Evolutionary conservation across 768 basidiomycete species (phyloP).

Genomic region (Amylocystis lapponica): DNA sequence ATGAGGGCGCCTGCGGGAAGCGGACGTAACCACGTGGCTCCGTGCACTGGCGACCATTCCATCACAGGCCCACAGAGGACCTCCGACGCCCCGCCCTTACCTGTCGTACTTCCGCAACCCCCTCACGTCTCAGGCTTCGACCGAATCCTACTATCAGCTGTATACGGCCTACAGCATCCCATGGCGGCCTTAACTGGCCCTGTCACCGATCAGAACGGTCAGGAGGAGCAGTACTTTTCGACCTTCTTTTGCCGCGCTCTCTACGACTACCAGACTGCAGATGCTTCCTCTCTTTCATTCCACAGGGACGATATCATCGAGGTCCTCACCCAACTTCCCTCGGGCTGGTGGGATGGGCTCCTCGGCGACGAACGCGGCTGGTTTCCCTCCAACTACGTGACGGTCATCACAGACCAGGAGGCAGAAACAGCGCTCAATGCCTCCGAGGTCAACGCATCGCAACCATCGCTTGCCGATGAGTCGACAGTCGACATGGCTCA

Average conservation of each 20-base stretch:
- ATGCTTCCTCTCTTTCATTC: slow-evolving; percentile 87
- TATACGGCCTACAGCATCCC: slow-evolving; percentile 13
- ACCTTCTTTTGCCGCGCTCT: slow-evolving; percentile 87
- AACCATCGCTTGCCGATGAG: slow-evolving; percentile 17
- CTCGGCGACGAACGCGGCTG: slow-evolving; percentile 87
- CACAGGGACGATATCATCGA: slow-evolving; percentile 86
- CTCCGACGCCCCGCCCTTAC: not conserved
- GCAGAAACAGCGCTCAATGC: slow-evolving; percentile 60
- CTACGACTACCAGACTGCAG: slow-evolving; percentile 87
- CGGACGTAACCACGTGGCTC: no score
- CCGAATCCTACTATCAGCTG: slow-evolving; percentile 9
- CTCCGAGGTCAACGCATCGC: slow-evolving; percentile 30
- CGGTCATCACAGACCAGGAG: slow-evolving; percentile 71
- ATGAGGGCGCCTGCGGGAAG: no score
- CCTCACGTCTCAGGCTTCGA: not conserved
- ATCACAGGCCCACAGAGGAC: slow-evolving; percentile 2
- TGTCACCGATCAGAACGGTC: slow-evolving; percentile 2
- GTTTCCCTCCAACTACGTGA: slow-evolving; percentile 97
- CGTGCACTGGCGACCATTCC: no score
- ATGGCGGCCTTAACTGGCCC: slow-evolving; percentile 9
- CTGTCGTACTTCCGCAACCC: slow-evolving; percentile 1
- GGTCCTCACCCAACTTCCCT: slow-evolving; percentile 83
- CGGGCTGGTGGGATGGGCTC: slow-evolving; percentile 98
- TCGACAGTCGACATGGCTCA: slow-evolving; percentile 45
- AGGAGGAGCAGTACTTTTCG: slow-evolving; percentile 54